phyloP scores from a whole-genome alignment of 2,329 filamentous ascomycete species.

The Ophiostoma sp. region DNA sequence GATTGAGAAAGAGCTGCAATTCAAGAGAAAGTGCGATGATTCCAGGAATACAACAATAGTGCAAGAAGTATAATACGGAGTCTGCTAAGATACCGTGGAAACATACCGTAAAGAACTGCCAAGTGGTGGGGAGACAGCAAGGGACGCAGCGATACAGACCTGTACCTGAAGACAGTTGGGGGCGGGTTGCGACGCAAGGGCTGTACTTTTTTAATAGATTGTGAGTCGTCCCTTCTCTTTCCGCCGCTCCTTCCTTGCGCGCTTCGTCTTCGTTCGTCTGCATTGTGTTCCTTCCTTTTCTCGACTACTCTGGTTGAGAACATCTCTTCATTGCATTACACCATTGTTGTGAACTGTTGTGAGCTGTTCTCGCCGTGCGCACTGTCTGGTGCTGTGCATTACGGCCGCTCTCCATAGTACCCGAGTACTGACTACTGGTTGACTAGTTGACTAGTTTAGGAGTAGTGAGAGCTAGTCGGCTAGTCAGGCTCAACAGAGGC shows the following conservation, averaged over 20 bases:
- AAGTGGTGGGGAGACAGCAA: not conserved
- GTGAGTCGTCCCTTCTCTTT: not conserved
- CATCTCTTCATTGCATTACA: no score
- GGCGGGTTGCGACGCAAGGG: constrained; percentile 7
- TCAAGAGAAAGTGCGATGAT: no score
- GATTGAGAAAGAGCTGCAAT: not conserved
- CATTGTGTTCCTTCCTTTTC: no score
- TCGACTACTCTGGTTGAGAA: no score
- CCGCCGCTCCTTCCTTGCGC: no score
- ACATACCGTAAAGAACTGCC: not conserved
- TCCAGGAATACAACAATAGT: not conserved
- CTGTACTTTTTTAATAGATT: not conserved
- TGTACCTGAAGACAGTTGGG: constrained; percentile 10
- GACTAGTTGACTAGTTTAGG: not conserved
- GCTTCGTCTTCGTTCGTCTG: no score
- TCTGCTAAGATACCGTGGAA: not conserved
- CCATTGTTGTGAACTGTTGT: no score
- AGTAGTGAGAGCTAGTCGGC: not conserved
- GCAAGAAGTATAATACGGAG: not conserved
- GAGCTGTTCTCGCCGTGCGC: no score
- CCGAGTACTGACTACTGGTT: no score
- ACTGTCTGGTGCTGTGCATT: no score
- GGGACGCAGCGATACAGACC: not conserved
- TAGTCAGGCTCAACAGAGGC: not conserved
- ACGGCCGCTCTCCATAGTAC: no score